These are phyloP conservation scores for Eucalyptus marginata DNA, from an alignment of 345 rosid species.

Conservation along the genomic window DNA sequence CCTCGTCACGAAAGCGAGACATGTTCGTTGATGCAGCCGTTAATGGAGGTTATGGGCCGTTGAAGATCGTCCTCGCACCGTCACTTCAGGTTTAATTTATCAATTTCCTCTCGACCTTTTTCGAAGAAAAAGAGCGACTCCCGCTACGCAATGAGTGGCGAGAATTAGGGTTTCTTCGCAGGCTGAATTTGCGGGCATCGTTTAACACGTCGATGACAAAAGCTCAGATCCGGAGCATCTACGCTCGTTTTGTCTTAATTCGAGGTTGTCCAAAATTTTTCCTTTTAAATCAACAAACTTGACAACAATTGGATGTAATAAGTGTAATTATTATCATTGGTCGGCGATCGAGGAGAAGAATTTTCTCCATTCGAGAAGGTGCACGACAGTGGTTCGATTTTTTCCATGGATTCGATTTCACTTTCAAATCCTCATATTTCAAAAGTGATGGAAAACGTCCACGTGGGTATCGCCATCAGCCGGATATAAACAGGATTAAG, in stretches of 20 bases:
- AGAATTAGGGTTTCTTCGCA: neutral
- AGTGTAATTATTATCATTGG: neutral
- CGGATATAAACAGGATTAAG: neutral
- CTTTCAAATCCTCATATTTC: neutral
- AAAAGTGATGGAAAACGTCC: neutral
- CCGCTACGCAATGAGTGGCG: neutral
- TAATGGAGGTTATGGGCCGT: conserved; percentile 32
- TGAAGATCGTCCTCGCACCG: neutral
- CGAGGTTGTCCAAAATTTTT: neutral
- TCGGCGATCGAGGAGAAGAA: neutral
- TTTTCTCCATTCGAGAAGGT: neutral
- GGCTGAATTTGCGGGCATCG: neutral
- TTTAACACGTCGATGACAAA: neutral
- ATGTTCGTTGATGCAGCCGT: conserved; percentile 29
- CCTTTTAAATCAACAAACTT: neutral
- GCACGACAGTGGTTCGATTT: neutral
- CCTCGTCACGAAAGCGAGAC: conserved; percentile 1
- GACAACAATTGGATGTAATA: neutral
- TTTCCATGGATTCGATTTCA: neutral
- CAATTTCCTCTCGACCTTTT: neutral
- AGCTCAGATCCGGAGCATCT: neutral
- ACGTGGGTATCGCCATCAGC: neutral
- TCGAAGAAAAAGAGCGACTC: neutral
- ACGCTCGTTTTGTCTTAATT: neutral
- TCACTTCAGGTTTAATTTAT: neutral